A percentile compares a stretch with the other conserved stretches of the same genome.
Evolutionary conservation across 1,284 basidiomycete species (phyloP).

Genomic region (Mycosarcoma mackinlayi): DNA sequence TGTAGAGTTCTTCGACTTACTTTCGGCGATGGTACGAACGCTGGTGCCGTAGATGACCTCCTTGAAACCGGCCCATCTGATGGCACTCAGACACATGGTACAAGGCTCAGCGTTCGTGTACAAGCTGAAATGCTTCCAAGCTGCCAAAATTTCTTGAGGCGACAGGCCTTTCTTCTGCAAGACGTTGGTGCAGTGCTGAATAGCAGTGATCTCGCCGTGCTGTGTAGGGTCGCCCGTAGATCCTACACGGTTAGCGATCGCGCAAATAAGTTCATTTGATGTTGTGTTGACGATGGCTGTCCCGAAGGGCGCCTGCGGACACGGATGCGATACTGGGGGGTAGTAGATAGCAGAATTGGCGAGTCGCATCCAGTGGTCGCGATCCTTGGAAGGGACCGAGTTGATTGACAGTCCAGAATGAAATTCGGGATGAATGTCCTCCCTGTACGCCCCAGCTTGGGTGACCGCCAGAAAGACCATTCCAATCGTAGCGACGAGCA

Average conservation of each 20-base stretch:
- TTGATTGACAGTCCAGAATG: constrained; percentile 54
- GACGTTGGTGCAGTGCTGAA: constrained; percentile 51
- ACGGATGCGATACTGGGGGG: constrained; percentile 36
- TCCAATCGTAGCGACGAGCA: constrained; percentile 5
- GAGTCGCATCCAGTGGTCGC: constrained; percentile 44
- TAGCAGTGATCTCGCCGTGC: constrained; percentile 57
- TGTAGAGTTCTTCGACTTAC: constrained; percentile 5
- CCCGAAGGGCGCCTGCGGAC: constrained; percentile 42
- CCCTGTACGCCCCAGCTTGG: constrained; percentile 4
- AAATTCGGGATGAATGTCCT: constrained; percentile 39
- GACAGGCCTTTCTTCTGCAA: constrained; percentile 37
- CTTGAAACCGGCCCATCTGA: constrained; percentile 56
- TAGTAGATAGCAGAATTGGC: constrained; percentile 37
- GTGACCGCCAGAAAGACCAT: background rate
- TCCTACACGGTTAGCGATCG: constrained; percentile 51
- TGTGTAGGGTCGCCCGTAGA: constrained; percentile 54
- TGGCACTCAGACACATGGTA: constrained; percentile 56
- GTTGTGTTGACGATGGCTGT: constrained; percentile 55
- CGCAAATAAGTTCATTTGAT: constrained; percentile 56
- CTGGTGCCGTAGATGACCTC: constrained; percentile 59
- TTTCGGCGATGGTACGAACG: constrained; percentile 50
- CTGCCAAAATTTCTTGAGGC: constrained; percentile 46
- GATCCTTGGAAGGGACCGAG: constrained; percentile 30
- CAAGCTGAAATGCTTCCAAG: constrained; percentile 49
- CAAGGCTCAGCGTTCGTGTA: constrained; percentile 59